Evolutionary conservation across 805 yeast genomes (phyloP).

Genomic region (Cyberlindnera xylosilytica): DNA sequence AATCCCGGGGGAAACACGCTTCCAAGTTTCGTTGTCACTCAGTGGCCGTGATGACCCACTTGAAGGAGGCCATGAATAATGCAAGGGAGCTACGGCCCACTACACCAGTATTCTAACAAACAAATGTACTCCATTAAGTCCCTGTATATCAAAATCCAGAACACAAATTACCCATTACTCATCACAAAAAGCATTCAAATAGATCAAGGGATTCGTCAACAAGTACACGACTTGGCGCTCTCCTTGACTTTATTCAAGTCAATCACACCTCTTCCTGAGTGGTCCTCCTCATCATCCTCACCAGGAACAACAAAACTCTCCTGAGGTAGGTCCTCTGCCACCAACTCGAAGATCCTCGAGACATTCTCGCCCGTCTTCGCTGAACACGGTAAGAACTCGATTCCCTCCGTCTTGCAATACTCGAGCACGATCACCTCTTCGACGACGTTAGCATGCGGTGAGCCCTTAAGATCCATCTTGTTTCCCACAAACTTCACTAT

Average conservation of each 20-base stretch:
- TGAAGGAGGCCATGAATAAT: too few relatives aligned
- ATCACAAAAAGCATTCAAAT: too few relatives aligned
- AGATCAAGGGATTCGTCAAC: constrained; percentile 3
- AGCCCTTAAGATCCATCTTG: constrained; percentile 57
- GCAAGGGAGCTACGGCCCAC: too few relatives aligned
- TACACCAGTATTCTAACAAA: not conserved
- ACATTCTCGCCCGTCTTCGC: constrained; percentile 73
- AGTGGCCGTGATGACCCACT: too few relatives aligned
- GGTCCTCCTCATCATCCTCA: constrained; percentile 7
- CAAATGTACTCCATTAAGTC: too few relatives aligned
- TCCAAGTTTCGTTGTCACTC: too few relatives aligned
- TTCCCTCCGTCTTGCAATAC: constrained; percentile 24
- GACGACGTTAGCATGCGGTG: constrained; percentile 20
- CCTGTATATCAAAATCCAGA: too few relatives aligned
- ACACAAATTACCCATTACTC: too few relatives aligned
- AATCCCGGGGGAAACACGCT: too few relatives aligned
- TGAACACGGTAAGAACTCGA: constrained; percentile 24
- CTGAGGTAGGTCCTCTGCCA: constrained; percentile 47
- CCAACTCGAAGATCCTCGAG: constrained; percentile 35
- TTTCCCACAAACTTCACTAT: constrained; percentile 88
- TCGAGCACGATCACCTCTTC: constrained; percentile 16
- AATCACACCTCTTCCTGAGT: constrained; percentile 25
- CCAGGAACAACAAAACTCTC: constrained; percentile 19
- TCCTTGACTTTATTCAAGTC: constrained; percentile 28
- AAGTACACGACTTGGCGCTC: constrained; percentile 6